phyloP scores from a whole-genome alignment of 768 basidiomycete species.

The Serendipita indica region DNA sequence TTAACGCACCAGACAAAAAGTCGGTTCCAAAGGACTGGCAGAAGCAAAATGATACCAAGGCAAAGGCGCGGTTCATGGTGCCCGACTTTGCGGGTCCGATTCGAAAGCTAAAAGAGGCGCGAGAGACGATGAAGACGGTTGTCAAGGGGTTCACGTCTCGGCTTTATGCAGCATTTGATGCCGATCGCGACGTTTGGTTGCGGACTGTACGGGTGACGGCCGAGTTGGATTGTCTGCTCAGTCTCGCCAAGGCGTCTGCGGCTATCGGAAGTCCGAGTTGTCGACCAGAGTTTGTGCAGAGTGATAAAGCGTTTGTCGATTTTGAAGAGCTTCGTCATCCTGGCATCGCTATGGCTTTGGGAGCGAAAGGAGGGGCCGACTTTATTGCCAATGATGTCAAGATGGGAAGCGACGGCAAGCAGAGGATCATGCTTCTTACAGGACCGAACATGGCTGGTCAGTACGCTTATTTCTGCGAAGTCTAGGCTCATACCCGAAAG shows the following conservation, averaged over 20 bases:
- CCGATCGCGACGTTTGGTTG: conserved; percentile 67
- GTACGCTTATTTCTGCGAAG: conserved; percentile 21
- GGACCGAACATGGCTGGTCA: conserved; percentile 51
- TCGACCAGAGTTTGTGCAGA: conserved; percentile 71
- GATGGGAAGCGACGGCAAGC: conserved; percentile 52
- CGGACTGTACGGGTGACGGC: conserved; percentile 74
- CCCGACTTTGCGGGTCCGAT: conserved; percentile 56
- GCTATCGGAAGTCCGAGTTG: conserved; percentile 91
- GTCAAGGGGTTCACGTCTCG: conserved; percentile 74
- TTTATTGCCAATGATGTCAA: conserved; percentile 93
- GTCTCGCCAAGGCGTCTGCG: conserved; percentile 74
- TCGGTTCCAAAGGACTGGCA: conserved; percentile 73
- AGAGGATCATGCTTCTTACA: conserved; percentile 73
- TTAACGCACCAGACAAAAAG: conserved; percentile 36
- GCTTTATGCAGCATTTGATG: conserved; percentile 67
- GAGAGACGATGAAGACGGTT: conserved; percentile 67
- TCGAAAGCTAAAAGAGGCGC: conserved; percentile 79
- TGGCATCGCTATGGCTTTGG: conserved; percentile 46
- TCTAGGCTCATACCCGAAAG: conserved; percentile 9
- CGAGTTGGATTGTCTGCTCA: conserved; percentile 92
- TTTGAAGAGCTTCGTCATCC: conserved; percentile 88
- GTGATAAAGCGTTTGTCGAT: conserved; percentile 55
- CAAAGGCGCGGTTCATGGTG: conserved; percentile 54
- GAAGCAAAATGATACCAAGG: conserved; percentile 70
- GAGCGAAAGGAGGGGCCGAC: conserved; percentile 32